Evolutionary conservation across 2,329 filamentous ascomycete species (phyloP), one percentile per base, ranked within the genome.

Genomic region (Tolypocladium cylindrosporum): DNA sequence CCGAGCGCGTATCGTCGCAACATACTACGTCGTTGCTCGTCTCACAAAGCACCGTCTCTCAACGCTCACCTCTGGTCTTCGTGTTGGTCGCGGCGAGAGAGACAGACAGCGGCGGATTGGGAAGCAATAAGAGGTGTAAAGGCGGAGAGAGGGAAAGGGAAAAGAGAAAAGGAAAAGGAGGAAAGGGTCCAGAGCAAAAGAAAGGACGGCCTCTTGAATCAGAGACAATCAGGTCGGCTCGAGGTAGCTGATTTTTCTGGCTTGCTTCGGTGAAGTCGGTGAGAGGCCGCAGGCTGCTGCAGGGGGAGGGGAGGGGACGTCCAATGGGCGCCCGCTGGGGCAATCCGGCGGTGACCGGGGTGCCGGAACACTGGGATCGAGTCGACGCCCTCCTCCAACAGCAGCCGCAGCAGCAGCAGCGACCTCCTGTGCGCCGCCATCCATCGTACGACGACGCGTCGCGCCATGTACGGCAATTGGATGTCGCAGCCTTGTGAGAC

Each of bases 1-100:
- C 84, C 82, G 75, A 78, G 74, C 65, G 75, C 75, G 75, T 77
- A 77, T 66, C 75, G 72, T 70, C 75, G 75, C 67, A 76, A 74
- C 75, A 77, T 77, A 57, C 64, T 52, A 51, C 63, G 59, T 65
- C 34, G 55, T 43, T 36, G 52, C 45, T 51, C 36, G 36, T 51
- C 48, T 57, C 56, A 11, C 24, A 45, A n/a, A n/a, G 36, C 50
- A 52, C 40, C 53, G 34, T 31, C 41, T 43, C 54, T 31, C 54
- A 52, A 50, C 45, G 16, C 27, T 31, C 45, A 50, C 24, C 45
- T 31, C 24, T 1, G 24, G 45, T 21, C 16, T 4, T 36, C 4
- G 19, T n/a, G 31, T 51, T 39, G 41, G 8, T 43, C 41, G 52
- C 42, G 42, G 56, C 57, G 31, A 14, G 19, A 50, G 45, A 21